A percentile compares a stretch with the other conserved stretches of the same genome.
Evolutionary conservation across 169 alveolate genomes (phyloP).

Genomic region (Babesia caballi): DNA sequence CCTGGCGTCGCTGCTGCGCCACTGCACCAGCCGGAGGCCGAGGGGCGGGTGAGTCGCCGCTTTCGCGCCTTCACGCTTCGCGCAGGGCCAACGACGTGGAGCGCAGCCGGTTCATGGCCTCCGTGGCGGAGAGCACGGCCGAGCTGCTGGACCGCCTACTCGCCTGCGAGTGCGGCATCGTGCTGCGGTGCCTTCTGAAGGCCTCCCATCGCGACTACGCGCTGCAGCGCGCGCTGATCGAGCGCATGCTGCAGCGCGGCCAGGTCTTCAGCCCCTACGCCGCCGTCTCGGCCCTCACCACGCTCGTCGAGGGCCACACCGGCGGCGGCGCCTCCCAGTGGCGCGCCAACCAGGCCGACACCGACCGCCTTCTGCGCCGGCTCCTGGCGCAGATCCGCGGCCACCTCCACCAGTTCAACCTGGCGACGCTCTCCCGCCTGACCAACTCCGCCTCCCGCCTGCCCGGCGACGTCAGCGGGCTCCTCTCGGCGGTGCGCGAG

Average conservation of each 20-base stretch:
- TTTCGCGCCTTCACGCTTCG: too few relatives aligned
- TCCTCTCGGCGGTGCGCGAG: not conserved
- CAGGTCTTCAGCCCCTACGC: slow-evolving; percentile 49
- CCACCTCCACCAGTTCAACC: slow-evolving; percentile 38
- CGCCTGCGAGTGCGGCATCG: slow-evolving; percentile 52
- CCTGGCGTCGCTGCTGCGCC: slow-evolving; percentile 23
- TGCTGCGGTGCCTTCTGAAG: slow-evolving; percentile 40
- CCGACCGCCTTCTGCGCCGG: not conserved
- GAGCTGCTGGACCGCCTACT: slow-evolving; percentile 21
- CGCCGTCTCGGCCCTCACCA: slow-evolving; percentile 18
- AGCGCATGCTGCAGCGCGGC: slow-evolving; percentile 26
- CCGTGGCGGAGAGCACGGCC: slow-evolving; percentile 10
- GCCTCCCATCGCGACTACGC: slow-evolving; percentile 3
- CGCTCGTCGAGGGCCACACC: not conserved
- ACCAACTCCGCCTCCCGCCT: slow-evolving; percentile 27
- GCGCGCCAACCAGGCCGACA: not conserved
- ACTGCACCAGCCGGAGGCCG: not conserved
- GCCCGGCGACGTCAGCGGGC: not conserved
- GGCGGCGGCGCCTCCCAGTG: not conserved
- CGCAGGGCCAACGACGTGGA: not conserved
- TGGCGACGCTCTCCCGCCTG: slow-evolving; percentile 14
- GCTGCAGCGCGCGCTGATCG: slow-evolving; percentile 15
- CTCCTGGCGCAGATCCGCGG: not conserved
- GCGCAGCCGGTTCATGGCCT: slow-evolving; percentile 8
- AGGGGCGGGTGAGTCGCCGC: not conserved